Percentiles rank a stretch among this genome's conserved stretches.
phyloP scores from a whole-genome alignment of 1,284 basidiomycete species.

The Irpex sp. region DNA sequence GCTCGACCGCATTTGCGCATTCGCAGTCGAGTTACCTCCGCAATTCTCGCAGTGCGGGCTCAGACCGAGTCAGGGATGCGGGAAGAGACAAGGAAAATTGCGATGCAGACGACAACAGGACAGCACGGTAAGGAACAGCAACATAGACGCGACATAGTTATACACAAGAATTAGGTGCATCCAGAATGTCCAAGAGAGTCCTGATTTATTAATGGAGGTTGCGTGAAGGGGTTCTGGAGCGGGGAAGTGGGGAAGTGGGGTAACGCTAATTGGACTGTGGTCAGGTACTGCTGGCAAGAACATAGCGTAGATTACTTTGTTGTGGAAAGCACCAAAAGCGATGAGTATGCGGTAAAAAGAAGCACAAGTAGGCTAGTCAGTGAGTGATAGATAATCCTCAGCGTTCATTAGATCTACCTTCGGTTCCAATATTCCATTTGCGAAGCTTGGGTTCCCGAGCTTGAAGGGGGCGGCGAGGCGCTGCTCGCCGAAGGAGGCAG shows the following conservation, averaged over 20 bases:
- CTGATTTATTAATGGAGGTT: neutral
- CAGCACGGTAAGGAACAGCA: neutral
- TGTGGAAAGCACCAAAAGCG: neutral
- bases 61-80: neutral
- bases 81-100: neutral
- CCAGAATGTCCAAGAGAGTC: neutral
- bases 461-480: constrained; percentile 15
- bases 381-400: neutral
- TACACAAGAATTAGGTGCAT: neutral
- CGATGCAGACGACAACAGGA: neutral
- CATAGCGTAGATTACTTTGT: constrained; percentile 4
- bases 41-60: neutral
- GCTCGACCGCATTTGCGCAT: neutral
- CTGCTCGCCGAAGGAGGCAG: constrained; percentile 12
- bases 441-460: constrained; percentile 11
- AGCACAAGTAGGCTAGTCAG: constrained; percentile 1
- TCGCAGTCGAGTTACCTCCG: neutral
- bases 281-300: constrained; percentile 1
- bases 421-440: constrained; percentile 20
- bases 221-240: neutral
- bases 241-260: neutral
- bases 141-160: neutral
- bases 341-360: neutral
- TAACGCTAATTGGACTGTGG: neutral
- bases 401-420: constrained; percentile 16